Evolutionary conservation across 2,329 filamentous ascomycete genomes (phyloP).

Genomic region (Lasiodiplodia citricola): DNA sequence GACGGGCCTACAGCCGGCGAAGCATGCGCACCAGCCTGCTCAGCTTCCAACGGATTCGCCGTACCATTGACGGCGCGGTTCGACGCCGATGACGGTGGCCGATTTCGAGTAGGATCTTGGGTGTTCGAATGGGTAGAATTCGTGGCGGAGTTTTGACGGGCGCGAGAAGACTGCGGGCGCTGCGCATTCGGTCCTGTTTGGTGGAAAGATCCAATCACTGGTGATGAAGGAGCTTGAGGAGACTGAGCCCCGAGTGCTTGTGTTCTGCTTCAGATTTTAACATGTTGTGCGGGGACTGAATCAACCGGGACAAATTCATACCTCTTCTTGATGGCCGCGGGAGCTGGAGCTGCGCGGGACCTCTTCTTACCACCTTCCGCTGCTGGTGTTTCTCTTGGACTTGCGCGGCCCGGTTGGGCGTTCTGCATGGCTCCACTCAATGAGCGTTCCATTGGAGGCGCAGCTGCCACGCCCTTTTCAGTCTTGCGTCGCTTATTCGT

Average conservation of each 20-base stretch:
- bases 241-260: constrained; percentile 63
- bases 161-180: constrained; percentile 71
- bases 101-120: constrained; percentile 49
- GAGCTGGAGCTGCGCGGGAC: constrained; percentile 69
- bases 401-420: constrained; percentile 54
- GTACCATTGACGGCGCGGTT: constrained; percentile 31
- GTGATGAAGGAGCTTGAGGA: constrained; percentile 75
- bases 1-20: neutral
- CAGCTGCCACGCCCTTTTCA: constrained; percentile 62
- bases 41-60: constrained; percentile 1
- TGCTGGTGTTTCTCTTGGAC: constrained; percentile 71
- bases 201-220: constrained; percentile 69
- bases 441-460: constrained; percentile 68
- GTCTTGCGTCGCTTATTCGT: constrained; percentile 80
- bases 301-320: constrained; percentile 46
- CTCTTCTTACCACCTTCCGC: constrained; percentile 72
- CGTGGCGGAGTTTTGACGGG: constrained; percentile 71
- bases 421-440: constrained; percentile 64
- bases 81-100: constrained; percentile 45
- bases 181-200: constrained; percentile 61
- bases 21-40: constrained; percentile 7
- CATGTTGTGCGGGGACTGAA: constrained; percentile 1
- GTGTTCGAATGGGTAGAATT: constrained; percentile 53
- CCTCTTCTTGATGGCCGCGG: constrained; percentile 80
- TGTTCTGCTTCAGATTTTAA: constrained; percentile 42